These are phyloP conservation scores for Penicillium sp. DNA, from an alignment of 2,329 filamentous ascomycete species.

Conservation along the genomic window DNA sequence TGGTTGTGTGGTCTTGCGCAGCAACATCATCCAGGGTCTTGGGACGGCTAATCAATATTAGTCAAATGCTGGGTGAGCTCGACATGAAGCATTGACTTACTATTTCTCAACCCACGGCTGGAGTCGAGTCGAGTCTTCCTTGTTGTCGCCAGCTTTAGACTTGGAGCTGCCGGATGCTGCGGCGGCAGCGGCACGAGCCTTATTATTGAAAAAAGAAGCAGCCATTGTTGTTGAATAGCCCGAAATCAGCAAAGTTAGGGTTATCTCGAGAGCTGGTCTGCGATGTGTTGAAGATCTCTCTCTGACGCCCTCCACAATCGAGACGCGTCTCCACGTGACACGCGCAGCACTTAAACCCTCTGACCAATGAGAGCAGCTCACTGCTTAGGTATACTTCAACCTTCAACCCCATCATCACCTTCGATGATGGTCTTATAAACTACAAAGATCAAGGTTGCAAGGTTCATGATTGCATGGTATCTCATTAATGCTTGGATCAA, in stretches of 20 bases:
- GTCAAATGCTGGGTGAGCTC: not conserved
- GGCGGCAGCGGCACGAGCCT: conserved; percentile 72
- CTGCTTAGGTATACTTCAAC: not conserved
- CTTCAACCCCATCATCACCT: not conserved
- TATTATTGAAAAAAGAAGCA: conserved; percentile 94
- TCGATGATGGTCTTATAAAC: not conserved
- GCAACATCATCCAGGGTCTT: conserved; percentile 93
- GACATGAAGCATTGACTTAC: conserved; percentile 50
- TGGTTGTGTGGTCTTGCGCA: conserved; percentile 95
- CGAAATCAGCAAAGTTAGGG: not conserved
- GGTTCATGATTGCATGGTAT: conserved; percentile 7
- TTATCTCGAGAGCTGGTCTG: conserved; percentile 1
- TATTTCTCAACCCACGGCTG: conserved; percentile 99
- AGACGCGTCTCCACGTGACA: conserved; percentile 40
- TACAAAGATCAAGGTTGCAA: not conserved
- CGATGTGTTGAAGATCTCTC: conserved; percentile 12
- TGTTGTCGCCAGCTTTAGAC: conserved; percentile 62
- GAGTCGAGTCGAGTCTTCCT: conserved; percentile 63
- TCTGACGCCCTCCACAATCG: conserved; percentile 18
- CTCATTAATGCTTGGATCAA: conserved; percentile 16
- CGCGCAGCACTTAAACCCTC: conserved; percentile 28
- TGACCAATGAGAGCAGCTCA: conserved; percentile 11
- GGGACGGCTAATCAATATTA: conserved; percentile 65
- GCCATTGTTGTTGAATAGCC: conserved; percentile 45
- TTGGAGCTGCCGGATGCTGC: conserved; percentile 70